Evolutionary conservation across 2,329 filamentous ascomycete genomes (phyloP), one percentile per base, ranked within the genome.

Genomic region (Rugonectria rugulosa): DNA sequence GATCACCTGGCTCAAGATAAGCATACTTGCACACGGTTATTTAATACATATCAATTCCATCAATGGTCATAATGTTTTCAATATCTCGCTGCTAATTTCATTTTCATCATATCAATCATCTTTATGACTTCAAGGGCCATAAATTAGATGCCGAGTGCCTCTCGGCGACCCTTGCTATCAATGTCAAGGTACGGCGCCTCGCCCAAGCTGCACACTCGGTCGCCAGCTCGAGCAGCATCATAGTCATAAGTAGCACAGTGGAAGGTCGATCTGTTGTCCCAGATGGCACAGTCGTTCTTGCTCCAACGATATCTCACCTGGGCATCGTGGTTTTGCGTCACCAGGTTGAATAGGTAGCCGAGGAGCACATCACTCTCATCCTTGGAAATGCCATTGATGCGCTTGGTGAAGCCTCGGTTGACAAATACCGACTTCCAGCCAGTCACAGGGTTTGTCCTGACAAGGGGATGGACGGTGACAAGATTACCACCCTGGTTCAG

Each of bases 201-300:
- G 12, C 77, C 77, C 32, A 79, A 56, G 23, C 73, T 76, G 31
- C 70, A 73, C 1, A 77, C 77, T 1, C 77, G 68, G 51, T 79
- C 73, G 4, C 77, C 77, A n/a, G 71, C 70, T 4, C 77, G 67
- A 2, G 74, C 74, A 6, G 73, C 75, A 5, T 63, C 75, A 11
- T 88, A 88, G 61, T 89, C 87, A 59, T 83, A 87, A 0, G 84
- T 88, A 0, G 84, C 85, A 31, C 80, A 77, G 57, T 81, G 78
- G 61, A 73, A 77, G 10, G 74, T 80, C 24, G 72, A 78, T 45
- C 79, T 72, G 64, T 89, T 89, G 66, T 90, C 87, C 87, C 87
- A 90, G 60, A 89, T 86, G 2, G 85, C 82, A 5, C 80, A 66
- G 61, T 84, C 81, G 52, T 83, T 82, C 65, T 77, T 73, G 48